A percentile compares a stretch with the other conserved stretches of the same genome.
Evolutionary conservation across 2,329 filamentous ascomycete species (phyloP).

Genomic region (Claviceps sp.): DNA sequence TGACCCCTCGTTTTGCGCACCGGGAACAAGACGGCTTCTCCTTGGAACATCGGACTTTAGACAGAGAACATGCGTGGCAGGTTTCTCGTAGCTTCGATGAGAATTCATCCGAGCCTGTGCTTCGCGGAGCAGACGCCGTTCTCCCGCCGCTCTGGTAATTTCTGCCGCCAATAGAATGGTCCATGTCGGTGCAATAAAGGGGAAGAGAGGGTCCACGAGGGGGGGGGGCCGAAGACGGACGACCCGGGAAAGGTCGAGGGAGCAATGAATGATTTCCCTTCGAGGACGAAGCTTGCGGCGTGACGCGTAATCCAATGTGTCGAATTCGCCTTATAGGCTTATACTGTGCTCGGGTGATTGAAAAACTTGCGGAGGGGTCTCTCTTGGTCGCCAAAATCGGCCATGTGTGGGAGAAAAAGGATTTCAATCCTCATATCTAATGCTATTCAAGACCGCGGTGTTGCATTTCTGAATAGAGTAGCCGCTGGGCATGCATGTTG

Average conservation of each 20-base stretch:
- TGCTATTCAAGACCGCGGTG: neutral
- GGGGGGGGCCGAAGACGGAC: neutral
- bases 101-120: neutral
- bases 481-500: neutral
- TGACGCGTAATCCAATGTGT: neutral
- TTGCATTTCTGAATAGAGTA: neutral
- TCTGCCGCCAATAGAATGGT: neutral
- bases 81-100: conserved; percentile 19
- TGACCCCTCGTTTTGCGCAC: conserved; percentile 17
- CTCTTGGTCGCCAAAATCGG: neutral
- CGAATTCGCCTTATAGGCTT: neutral
- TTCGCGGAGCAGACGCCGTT: neutral
- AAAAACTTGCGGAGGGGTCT: neutral
- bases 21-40: conserved; percentile 22
- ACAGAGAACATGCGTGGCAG: conserved; percentile 21
- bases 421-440: neutral
- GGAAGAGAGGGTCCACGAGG: neutral
- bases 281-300: neutral
- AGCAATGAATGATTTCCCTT: neutral
- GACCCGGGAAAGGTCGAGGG: neutral
- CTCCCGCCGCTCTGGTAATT: neutral
- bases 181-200: neutral
- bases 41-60: conserved; percentile 23
- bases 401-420: neutral
- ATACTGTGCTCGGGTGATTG: neutral